Conservation (phyloP, 805 yeast genomes). For the Saccharomycodes ludwigii region DNA sequence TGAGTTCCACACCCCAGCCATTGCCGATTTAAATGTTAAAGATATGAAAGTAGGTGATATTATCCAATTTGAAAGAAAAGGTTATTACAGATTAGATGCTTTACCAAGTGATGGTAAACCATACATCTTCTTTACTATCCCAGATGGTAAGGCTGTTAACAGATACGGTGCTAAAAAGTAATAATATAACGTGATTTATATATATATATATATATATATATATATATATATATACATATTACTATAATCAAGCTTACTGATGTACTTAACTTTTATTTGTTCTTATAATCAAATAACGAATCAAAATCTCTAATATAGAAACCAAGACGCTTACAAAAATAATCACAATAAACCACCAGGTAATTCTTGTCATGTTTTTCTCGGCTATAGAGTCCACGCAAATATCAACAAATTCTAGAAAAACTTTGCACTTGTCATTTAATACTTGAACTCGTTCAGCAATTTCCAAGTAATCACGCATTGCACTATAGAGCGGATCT, state of each 20-base stretch:
- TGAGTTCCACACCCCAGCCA: conserved; percentile 66
- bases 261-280: conserved; percentile 6
- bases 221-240: neutral
- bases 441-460: conserved; percentile 90
- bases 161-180: conserved; percentile 60
- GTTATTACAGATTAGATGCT: conserved; percentile 77
- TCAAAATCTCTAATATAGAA: conserved; percentile 56
- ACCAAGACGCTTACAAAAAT: conserved; percentile 70
- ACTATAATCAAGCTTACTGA: neutral
- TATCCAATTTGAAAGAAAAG: conserved; percentile 94
- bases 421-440: conserved; percentile 88
- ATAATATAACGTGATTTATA: conserved; percentile 5
- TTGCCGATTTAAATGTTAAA: conserved; percentile 71
- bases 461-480: conserved; percentile 85
- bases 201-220: neutral
- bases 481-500: conserved; percentile 82
- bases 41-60: conserved; percentile 74
- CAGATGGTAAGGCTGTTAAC: conserved; percentile 83
- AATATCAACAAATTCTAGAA: conserved; percentile 84
- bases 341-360: conserved; percentile 78
- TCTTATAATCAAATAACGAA: conserved; percentile 40
- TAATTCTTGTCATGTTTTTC: conserved; percentile 79
- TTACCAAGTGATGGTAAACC: conserved; percentile 42
- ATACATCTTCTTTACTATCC: conserved; percentile 80
- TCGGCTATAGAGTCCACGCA: conserved; percentile 92